These are phyloP conservation scores for Solanum dulcamara DNA, from an alignment of 257 asterid species.

Conservation along the genomic window DNA sequence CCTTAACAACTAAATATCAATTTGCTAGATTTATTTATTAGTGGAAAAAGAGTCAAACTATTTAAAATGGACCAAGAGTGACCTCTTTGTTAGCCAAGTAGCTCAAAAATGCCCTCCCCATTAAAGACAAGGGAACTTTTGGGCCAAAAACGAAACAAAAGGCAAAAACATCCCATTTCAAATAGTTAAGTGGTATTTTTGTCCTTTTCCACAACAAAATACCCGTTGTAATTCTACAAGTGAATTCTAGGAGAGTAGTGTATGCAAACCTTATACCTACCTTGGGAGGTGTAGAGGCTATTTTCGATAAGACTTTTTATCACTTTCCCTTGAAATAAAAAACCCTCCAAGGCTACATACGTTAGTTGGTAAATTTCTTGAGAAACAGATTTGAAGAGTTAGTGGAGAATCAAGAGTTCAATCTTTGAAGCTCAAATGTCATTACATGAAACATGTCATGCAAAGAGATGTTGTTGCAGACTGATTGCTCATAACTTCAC, in stretches of 20 bases:
- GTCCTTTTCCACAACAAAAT: not conserved
- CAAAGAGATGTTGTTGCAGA: not conserved
- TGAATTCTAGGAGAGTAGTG: not conserved
- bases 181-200: not conserved
- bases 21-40: not conserved
- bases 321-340: not conserved
- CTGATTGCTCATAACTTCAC: not conserved
- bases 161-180: not conserved
- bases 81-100: not conserved
- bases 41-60: not conserved
- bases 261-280: not conserved
- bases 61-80: not conserved
- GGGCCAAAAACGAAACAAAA: not conserved
- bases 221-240: not conserved
- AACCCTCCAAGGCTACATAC: not conserved
- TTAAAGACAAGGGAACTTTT: not conserved
- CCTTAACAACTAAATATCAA: not conserved
- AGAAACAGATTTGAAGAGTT: not conserved
- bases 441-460: not conserved
- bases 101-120: not conserved
- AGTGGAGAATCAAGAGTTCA: not conserved
- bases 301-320: not conserved
- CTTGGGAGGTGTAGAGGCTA: not conserved
- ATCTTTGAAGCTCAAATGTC: not conserved
- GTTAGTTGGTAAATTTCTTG: not conserved